Base-by-base conservation (phyloP, 208 protist genomes). In the Crithidia acanthocephali region DNA sequence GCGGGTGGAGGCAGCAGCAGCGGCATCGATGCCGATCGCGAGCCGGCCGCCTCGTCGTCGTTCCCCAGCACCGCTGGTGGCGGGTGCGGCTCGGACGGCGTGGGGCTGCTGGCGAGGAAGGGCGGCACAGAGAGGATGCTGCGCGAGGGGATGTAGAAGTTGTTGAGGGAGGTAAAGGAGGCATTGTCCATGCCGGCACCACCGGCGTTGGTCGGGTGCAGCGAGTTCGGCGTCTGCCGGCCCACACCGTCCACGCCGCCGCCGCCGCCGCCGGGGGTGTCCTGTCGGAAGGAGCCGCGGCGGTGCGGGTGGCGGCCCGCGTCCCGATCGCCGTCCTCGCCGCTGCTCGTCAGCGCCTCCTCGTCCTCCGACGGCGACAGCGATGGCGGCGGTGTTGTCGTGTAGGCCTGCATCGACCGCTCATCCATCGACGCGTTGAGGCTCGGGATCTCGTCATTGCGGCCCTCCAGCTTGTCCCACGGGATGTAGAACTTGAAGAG, bases 401-500 rank as follows among this genome's bases (percentile, higher is more conserved):
- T 64, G 55, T 66, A 64, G 9, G 44, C 53, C 59, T 27, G 51
- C 61, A 60, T 61, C 3, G 70, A 68, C 13, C 37, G 70, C 67
- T 77, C 63, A 42, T 84, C 70, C 64, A 79, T 78, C 42, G 67
- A 72, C 52, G 65, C n/a, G 59, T 73, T 72, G 27, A 81, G 63
- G 33, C 40, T 68, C 16, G 65, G 71, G 22, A 72, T 40, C 7
- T 83, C 72, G 22, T 88, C 80, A 27, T 81, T 62, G 52, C 68
- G 66, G 3, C 58, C 25, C 40, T 72, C 52, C 50, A 92, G 55
- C 56, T 59, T 57, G 27, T 85, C 80, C 86, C 90, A 93, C 33
- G 76, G 58, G 60, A 93, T 95, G 66, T 90, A 85, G 28, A 72
- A 68, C 47, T 88, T 76, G 37, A 91, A 72, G 51, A 92, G 72